Evolutionary conservation across 345 rosid species (phyloP).

Genomic region (Hypericum perforatum): DNA sequence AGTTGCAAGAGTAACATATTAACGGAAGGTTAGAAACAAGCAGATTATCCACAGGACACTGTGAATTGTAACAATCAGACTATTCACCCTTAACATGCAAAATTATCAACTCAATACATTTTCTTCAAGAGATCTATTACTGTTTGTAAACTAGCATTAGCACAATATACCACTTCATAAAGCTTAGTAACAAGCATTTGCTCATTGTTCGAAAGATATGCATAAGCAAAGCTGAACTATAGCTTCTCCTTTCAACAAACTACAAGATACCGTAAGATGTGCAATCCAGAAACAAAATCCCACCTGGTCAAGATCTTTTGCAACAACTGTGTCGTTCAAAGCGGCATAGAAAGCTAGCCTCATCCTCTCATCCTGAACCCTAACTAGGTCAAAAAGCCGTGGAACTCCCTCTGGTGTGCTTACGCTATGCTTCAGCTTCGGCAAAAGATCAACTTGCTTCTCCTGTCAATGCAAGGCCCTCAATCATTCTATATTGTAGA

Average conservation of each 20-base stretch:
- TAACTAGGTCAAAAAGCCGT: slow-evolving; percentile 82
- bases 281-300: background rate
- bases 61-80: too few species aligned
- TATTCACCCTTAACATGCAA: too few species aligned
- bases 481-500: slow-evolving; percentile 7
- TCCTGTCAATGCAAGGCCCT: slow-evolving; percentile 42
- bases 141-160: background rate
- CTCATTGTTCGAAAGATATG: background rate
- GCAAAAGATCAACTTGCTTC: slow-evolving; percentile 57
- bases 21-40: too few species aligned
- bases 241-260: background rate
- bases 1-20: too few species aligned
- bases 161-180: background rate
- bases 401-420: slow-evolving; percentile 84
- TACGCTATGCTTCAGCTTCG: slow-evolving; percentile 52
- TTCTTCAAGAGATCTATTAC: too few species aligned
- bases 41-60: too few species aligned
- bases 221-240: too few species aligned
- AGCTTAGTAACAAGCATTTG: background rate
- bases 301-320: slow-evolving; percentile 92
- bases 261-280: background rate
- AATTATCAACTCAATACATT: too few species aligned
- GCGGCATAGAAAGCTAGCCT: slow-evolving; percentile 89
- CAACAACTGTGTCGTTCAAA: slow-evolving; percentile 73
- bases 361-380: slow-evolving; percentile 83